These are phyloP conservation scores for Baeospora myosura DNA, from an alignment of 1,284 basidiomycete genomes.

Conservation along the genomic window DNA sequence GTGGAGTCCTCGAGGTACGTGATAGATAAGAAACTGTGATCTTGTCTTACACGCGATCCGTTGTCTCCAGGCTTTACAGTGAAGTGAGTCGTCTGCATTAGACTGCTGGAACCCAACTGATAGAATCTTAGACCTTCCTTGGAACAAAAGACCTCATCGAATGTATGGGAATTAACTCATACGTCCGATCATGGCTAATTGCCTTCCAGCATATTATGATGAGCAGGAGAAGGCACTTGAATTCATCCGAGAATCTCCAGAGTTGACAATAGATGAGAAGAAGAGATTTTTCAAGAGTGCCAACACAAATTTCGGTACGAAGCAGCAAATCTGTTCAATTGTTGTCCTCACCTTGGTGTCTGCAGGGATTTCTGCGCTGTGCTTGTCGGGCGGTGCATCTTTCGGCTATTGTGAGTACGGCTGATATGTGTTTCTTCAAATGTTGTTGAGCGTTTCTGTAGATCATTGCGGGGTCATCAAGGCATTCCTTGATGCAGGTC, in stretches of 20 bases:
- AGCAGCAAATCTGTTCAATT: background rate
- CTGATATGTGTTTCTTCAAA: background rate
- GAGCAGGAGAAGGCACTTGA: slow-evolving; percentile 73
- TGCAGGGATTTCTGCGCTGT: slow-evolving; percentile 65
- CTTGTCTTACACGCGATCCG: background rate
- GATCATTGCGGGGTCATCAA: slow-evolving; percentile 90
- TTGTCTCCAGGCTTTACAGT: slow-evolving; percentile 68
- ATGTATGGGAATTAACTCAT: slow-evolving; percentile 40
- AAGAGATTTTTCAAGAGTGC: slow-evolving; percentile 85
- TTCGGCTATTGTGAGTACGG: slow-evolving; percentile 79
- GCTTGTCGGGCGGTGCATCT: slow-evolving; percentile 88
- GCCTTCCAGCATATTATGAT: slow-evolving; percentile 59
- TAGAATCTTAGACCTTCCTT: slow-evolving; percentile 65
- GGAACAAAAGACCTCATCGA: slow-evolving; percentile 87
- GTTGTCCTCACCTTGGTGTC: slow-evolving; percentile 1
- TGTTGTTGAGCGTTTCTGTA: slow-evolving; percentile 20
- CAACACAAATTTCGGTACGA: slow-evolving; percentile 82
- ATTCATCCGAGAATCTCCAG: slow-evolving; percentile 67
- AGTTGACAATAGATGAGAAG: slow-evolving; percentile 84
- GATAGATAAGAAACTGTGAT: background rate
- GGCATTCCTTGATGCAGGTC: slow-evolving; percentile 82
- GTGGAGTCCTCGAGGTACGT: slow-evolving; percentile 75
- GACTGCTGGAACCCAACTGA: slow-evolving; percentile 11
- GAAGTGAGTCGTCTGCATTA: slow-evolving; percentile 45
- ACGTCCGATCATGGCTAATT: slow-evolving; percentile 2